A percentile compares a stretch with the other conserved stretches of the same genome.
phyloP scores from a whole-genome alignment of 441 rosid genomes.

The Corymbia calophylla region DNA sequence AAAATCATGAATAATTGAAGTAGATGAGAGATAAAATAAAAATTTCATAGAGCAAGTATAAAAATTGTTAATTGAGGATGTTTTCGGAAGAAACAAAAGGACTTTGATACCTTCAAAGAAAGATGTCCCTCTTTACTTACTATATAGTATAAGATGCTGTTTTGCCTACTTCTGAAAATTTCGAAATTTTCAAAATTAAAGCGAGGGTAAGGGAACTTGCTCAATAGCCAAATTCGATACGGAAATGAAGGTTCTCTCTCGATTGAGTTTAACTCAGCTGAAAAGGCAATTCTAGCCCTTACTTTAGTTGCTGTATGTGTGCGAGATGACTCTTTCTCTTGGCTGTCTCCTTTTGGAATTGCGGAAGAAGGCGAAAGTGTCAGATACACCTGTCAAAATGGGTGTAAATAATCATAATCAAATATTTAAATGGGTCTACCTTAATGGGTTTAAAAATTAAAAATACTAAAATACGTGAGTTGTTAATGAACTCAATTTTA shows the following conservation, averaged over 20 bases:
- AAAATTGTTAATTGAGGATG: background rate
- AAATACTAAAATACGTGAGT: no score
- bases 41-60: background rate
- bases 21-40: background rate
- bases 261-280: background rate
- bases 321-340: background rate
- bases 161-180: background rate
- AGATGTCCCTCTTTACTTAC: background rate
- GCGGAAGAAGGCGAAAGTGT: background rate
- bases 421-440: no score
- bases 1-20: background rate
- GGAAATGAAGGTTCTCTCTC: background rate
- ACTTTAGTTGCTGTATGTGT: background rate
- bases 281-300: background rate
- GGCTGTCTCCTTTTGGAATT: fast-evolving
- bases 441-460: no score
- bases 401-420: no score
- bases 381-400: no score
- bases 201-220: background rate
- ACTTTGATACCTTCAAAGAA: background rate
- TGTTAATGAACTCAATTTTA: no score
- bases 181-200: background rate
- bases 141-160: fast-evolving
- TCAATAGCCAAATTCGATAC: background rate
- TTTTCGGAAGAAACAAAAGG: background rate